phyloP scores from a whole-genome alignment of 495 filamentous ascomycete species.

The Neurospora sublineolata region DNA sequence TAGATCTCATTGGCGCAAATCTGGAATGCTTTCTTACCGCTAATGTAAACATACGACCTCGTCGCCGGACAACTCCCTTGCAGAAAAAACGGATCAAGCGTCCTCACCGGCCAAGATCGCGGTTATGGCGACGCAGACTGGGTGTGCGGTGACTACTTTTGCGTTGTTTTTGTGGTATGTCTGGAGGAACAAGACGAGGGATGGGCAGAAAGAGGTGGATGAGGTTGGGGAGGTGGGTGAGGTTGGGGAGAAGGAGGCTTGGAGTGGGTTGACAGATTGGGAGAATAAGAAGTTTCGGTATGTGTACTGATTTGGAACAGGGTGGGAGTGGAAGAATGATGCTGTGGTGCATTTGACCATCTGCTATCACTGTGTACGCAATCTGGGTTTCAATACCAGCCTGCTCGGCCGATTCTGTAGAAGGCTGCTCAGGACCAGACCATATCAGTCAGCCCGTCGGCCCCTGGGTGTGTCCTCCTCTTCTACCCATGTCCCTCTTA shows the following conservation, averaged over 20 bases:
- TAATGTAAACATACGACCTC: constrained; percentile 34
- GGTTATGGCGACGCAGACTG: constrained; percentile 31
- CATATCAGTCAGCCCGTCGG: not conserved
- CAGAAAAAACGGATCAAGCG: constrained; percentile 49
- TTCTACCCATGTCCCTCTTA: constrained; percentile 4
- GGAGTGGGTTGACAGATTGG: constrained; percentile 25
- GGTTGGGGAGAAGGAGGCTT: constrained; percentile 22
- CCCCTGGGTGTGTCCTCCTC: not conserved
- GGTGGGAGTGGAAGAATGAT: not conserved
- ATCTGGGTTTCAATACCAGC: not conserved
- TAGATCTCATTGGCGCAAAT: not conserved
- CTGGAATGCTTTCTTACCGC: constrained; percentile 12
- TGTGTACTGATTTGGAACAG: constrained; percentile 13
- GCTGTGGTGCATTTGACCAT: not conserved
- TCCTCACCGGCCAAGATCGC: constrained; percentile 43
- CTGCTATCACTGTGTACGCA: not conserved
- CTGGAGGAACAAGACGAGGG: constrained; percentile 26
- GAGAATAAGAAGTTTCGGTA: constrained; percentile 31
- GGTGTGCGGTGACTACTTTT: constrained; percentile 23
- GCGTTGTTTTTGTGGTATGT: constrained; percentile 24
- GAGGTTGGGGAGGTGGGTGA: constrained; percentile 21
- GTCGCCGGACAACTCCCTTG: constrained; percentile 48
- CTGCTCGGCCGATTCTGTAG: not conserved
- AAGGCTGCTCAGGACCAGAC: not conserved
- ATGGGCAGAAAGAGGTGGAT: constrained; percentile 13